phyloP scores from a whole-genome alignment of 768 basidiomycete genomes.

The Kondoa subrosea region DNA sequence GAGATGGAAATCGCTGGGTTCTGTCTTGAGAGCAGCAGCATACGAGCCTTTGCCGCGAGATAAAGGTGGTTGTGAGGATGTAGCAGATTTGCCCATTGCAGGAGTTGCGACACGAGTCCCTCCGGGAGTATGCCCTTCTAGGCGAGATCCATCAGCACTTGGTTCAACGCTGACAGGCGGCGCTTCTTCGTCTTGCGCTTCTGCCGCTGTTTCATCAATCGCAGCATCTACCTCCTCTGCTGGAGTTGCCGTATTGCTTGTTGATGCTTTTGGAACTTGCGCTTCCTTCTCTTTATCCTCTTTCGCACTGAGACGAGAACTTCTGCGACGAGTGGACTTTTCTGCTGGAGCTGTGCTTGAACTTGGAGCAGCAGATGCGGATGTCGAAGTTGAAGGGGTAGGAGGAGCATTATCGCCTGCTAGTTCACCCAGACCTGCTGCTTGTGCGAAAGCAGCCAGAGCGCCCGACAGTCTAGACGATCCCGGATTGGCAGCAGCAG shows the following conservation, averaged over 20 bases:
- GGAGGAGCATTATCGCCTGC: background rate
- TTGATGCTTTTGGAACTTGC: background rate
- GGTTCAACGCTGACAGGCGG: slow-evolving; percentile 19
- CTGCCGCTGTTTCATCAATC: background rate
- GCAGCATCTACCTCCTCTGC: no score
- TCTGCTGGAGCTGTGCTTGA: background rate
- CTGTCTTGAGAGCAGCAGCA: slow-evolving; percentile 80
- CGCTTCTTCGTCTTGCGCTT: background rate
- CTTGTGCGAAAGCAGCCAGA: slow-evolving; percentile 66
- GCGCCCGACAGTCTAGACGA: slow-evolving; percentile 54
- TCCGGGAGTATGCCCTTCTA: slow-evolving; percentile 91
- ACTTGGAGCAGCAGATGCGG: slow-evolving; percentile 34
- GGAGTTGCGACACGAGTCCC: slow-evolving; percentile 89
- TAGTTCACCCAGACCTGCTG: slow-evolving; percentile 50
- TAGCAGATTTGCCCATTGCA: slow-evolving; percentile 37
- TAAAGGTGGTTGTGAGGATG: slow-evolving; percentile 2
- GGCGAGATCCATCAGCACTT: slow-evolving; percentile 61
- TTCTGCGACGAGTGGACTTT: slow-evolving; percentile 6
- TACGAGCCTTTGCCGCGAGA: slow-evolving; percentile 43
- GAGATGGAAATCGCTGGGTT: slow-evolving; percentile 90
- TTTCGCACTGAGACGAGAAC: slow-evolving; percentile 14
- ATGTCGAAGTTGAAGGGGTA: slow-evolving; percentile 52
- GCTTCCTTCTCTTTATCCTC: slow-evolving; percentile 1
- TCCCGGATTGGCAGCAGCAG: slow-evolving; percentile 37
- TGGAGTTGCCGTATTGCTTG: no score